Base-by-base conservation (phyloP, 1,139 yeast genomes). In the Kazachstania sp. region DNA sequence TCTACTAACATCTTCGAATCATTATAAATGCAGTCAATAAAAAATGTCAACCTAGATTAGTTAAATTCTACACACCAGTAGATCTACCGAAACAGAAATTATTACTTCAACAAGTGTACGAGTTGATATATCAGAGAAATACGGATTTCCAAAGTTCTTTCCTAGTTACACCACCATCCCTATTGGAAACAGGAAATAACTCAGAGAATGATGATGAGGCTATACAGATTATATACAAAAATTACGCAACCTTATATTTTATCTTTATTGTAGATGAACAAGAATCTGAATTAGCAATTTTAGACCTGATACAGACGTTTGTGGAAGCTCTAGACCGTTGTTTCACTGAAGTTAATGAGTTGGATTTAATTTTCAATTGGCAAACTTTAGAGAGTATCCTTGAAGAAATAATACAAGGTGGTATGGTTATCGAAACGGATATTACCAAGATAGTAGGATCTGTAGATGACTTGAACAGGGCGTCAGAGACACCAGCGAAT, bases 381-480 rank as follows among this genome's bases (percentile, higher is more conserved):
- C 97, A 92, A 66, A 95, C 88, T 13, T 70, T 92, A 39, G 95
- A 92, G 61, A 84, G 95, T 1, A 97, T 92, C 4, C 68, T 92
- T 47, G 92, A 84, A 61, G 97, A 94, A 59, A 85, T 92, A 38
- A 84, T 92, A 1, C 98, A 92, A 63, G 98, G 97, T 29, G 99
- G 99, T 0, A 83, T 94, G 95, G 98, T 92, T n/a, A 86, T 94
- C 37, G 98, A 92, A 64, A 90, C 98, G 1, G 87, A 83, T 58
- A 86, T 88, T 29, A 66, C 71, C 37, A 78, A 86, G 53, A 88
- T 92, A 37, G 96, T 90, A n/a, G 73, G 73, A n/a, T 88, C 94
- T 0, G 83, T 83, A 11, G 71, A 67, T 50, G 65, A 64, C 38
- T 49, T 65, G 34, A 67, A 67, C 47, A 57, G 58, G 32, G 60